phyloP scores from a whole-genome alignment of 768 basidiomycete genomes.

The Hygrophorus russula region DNA sequence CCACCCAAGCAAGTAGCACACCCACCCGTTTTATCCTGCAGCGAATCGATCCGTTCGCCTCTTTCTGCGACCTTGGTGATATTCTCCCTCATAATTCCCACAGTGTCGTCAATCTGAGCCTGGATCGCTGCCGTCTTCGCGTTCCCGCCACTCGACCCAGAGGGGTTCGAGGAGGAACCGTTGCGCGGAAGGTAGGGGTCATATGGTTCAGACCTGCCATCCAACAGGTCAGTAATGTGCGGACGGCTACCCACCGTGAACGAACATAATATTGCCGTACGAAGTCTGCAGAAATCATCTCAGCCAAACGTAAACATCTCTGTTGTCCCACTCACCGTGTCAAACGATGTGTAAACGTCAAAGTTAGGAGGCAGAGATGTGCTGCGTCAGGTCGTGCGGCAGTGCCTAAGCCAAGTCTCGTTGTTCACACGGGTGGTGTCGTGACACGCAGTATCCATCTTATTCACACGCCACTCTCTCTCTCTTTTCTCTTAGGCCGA shows the following conservation, averaged over 20 bases:
- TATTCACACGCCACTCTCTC: not conserved
- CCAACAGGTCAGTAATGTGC: too few species aligned
- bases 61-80: conserved; percentile 93
- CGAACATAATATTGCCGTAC: too few species aligned
- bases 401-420: not conserved
- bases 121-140: conserved; percentile 92
- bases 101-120: conserved; percentile 94
- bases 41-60: conserved; percentile 84
- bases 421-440: not conserved
- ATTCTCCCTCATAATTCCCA: conserved; percentile 96
- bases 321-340: not conserved
- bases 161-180: conserved; percentile 50
- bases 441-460: not conserved
- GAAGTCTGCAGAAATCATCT: too few species aligned
- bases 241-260: too few species aligned
- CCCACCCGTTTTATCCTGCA: conserved; percentile 98
- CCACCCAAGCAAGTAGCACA: conserved; percentile 4
- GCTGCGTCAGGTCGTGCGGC: not conserved
- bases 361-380: not conserved
- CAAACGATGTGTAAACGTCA: not conserved
- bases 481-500: too few species aligned
- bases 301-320: not conserved
- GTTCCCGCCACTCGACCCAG: conserved; percentile 42
- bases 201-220: conserved; percentile 86
- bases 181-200: conserved; percentile 94